Percentiles rank a stretch among this genome's conserved stretches.
These are phyloP conservation scores for Moesziomyces aphidis DNA, from an alignment of 1,284 basidiomycete genomes.

Conservation along the genomic window DNA sequence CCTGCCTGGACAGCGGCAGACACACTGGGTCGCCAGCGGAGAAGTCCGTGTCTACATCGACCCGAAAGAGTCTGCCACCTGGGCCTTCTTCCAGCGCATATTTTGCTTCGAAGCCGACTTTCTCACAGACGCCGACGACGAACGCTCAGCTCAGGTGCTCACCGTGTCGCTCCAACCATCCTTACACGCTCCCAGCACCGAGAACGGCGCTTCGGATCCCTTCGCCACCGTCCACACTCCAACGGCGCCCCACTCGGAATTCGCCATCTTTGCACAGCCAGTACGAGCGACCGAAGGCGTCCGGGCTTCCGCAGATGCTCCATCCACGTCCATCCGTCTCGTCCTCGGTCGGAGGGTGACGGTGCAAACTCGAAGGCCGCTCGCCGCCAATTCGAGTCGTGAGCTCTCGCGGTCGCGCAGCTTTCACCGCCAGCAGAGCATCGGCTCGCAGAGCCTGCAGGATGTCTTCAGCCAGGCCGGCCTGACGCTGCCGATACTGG, in stretches of 20 bases:
- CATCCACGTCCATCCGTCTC: slow-evolving; percentile 21
- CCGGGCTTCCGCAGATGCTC: slow-evolving; percentile 1
- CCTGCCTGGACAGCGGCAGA: slow-evolving; percentile 4
- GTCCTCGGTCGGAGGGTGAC: slow-evolving; percentile 38
- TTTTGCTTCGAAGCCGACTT: slow-evolving; percentile 54
- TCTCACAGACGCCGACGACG: slow-evolving; percentile 17
- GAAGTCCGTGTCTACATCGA: slow-evolving; percentile 52
- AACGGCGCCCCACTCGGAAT: slow-evolving; percentile 29
- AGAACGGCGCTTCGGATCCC: slow-evolving; percentile 13
- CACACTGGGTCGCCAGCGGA: slow-evolving; percentile 39
- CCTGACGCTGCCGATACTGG: slow-evolving; percentile 27
- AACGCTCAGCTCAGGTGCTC: slow-evolving; percentile 27
- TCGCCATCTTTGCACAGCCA: slow-evolving; percentile 43
- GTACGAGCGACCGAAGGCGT: not conserved
- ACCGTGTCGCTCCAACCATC: slow-evolving; percentile 26
- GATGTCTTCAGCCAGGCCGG: slow-evolving; percentile 47
- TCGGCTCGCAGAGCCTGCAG: slow-evolving; percentile 26
- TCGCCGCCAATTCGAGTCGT: not conserved
- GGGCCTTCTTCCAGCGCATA: slow-evolving; percentile 55
- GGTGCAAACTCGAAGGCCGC: slow-evolving; percentile 8
- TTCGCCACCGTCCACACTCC: slow-evolving; percentile 8
- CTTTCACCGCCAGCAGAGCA: slow-evolving; percentile 29
- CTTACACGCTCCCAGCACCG: slow-evolving; percentile 7
- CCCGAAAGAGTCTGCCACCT: slow-evolving; percentile 39
- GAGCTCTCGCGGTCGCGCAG: slow-evolving; percentile 34